Conservation (phyloP, 176 grass and related monocot genomes). For the Puccinellia tenuiflora region DNA sequence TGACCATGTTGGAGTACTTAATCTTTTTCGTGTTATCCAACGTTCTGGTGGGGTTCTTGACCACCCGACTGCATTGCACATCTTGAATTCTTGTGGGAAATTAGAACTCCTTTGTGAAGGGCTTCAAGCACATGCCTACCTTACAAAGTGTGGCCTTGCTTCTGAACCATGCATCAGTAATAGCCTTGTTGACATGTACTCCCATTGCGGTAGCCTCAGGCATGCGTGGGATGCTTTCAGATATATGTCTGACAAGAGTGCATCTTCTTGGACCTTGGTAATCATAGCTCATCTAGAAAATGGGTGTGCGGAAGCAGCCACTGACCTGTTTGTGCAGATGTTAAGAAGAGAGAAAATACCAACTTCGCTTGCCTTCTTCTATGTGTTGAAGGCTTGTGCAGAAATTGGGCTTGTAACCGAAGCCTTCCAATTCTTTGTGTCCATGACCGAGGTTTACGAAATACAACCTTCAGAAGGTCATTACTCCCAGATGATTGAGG, state of each 20-base stretch:
- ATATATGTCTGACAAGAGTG: constrained; percentile 38
- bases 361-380: constrained; percentile 37
- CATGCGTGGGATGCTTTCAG: constrained; percentile 49
- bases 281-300: constrained; percentile 47
- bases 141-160: constrained; percentile 46
- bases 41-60: constrained; percentile 24
- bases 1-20: constrained; percentile 38
- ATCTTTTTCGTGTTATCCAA: constrained; percentile 41
- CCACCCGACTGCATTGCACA: constrained; percentile 17
- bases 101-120: constrained; percentile 25
- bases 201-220: constrained; percentile 37
- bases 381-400: constrained; percentile 52
- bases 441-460: constrained; percentile 50
- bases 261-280: constrained; percentile 60
- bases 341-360: constrained; percentile 34
- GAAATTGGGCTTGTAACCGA: constrained; percentile 44
- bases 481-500: constrained; percentile 46
- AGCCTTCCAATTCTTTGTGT: constrained; percentile 55
- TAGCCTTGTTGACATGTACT: constrained; percentile 70
- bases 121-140: constrained; percentile 54
- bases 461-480: constrained; percentile 44
- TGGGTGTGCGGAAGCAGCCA: constrained; percentile 36
- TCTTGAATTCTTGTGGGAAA: constrained; percentile 47
- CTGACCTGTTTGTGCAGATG: constrained; percentile 53
- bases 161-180: constrained; percentile 21